phyloP scores from a whole-genome alignment of 768 basidiomycete genomes.

The Mycena filopes region DNA sequence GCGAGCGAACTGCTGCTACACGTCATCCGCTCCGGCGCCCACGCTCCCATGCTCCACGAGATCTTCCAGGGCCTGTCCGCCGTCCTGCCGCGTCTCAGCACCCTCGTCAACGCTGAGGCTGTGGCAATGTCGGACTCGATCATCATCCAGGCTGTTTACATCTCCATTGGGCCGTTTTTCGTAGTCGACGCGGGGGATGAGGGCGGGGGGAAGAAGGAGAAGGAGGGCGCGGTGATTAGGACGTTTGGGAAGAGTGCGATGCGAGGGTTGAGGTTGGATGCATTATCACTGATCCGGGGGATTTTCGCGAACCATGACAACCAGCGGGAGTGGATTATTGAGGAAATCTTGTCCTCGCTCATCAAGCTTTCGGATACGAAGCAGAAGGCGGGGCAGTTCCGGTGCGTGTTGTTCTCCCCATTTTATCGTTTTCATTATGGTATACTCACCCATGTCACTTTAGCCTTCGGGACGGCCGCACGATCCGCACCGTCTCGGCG shows the following conservation, averaged over 20 bases:
- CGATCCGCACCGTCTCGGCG: constrained; percentile 94
- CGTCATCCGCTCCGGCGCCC: constrained; percentile 58
- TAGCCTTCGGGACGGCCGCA: constrained; percentile 89
- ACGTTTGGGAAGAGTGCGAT: constrained; percentile 84
- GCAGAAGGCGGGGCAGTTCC: constrained; percentile 89
- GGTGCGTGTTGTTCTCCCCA: constrained; percentile 56
- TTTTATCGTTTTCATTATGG: background rate
- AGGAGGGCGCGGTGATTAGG: constrained; percentile 67
- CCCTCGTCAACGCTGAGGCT: constrained; percentile 76
- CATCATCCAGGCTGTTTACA: constrained; percentile 92
- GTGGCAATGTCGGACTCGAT: constrained; percentile 89
- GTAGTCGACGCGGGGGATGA: constrained; percentile 74
- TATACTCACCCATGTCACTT: constrained; percentile 13
- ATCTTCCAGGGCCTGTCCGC: constrained; percentile 79
- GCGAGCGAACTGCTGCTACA: constrained; percentile 61
- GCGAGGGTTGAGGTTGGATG: constrained; percentile 84
- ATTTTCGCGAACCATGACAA: constrained; percentile 92
- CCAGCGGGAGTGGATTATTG: constrained; percentile 97
- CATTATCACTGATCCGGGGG: constrained; percentile 87
- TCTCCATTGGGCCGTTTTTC: constrained; percentile 95
- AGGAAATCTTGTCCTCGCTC: constrained; percentile 91
- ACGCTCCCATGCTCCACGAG: constrained; percentile 67
- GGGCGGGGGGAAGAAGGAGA: constrained; percentile 61
- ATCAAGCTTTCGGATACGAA: constrained; percentile 92
- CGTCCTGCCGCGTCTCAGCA: constrained; percentile 78